phyloP scores from a whole-genome alignment of 2,329 filamentous ascomycete species.

The Myriangium duriaei region DNA sequence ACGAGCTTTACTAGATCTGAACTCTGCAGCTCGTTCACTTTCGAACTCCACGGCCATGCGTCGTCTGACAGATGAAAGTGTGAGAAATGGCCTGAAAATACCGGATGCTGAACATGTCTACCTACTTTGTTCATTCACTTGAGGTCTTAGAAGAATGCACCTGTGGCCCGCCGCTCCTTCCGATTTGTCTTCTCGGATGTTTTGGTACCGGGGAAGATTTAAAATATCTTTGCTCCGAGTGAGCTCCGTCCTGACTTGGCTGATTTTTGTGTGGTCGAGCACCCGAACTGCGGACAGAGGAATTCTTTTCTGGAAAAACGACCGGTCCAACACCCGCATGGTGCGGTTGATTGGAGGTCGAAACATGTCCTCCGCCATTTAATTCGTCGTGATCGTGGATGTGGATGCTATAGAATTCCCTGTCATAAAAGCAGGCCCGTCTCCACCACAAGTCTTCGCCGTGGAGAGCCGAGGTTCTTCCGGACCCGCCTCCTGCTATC shows the following conservation, averaged over 20 bases:
- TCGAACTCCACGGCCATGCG: conserved; percentile 63
- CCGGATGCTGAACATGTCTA: conserved; percentile 10
- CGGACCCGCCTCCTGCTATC: too few species aligned
- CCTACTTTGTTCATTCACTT: conserved; percentile 22
- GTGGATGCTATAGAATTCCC: too few species aligned
- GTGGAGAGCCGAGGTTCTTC: too few species aligned
- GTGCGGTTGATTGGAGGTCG: conserved; percentile 69
- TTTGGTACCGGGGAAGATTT: conserved; percentile 47
- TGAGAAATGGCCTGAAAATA: conserved; percentile 14
- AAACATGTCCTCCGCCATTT: conserved; percentile 45
- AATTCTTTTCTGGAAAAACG: conserved; percentile 67
- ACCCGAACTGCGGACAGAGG: conserved; percentile 68
- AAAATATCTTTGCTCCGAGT: conserved; percentile 55
- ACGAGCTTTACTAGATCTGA: conserved; percentile 57
- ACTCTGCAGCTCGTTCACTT: conserved; percentile 55
- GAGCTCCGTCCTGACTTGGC: conserved; percentile 55
- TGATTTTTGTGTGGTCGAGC: conserved; percentile 61
- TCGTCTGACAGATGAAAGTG: conserved; percentile 20
- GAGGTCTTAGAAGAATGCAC: conserved; percentile 34
- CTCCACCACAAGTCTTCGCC: too few species aligned
- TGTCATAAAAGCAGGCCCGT: too few species aligned
- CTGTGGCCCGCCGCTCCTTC: conserved; percentile 35
- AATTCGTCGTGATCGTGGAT: too few species aligned
- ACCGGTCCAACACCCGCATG: conserved; percentile 68
- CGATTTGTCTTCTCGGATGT: conserved; percentile 50